Base-by-base conservation (phyloP, 768 basidiomycete genomes). In the Boletus rubropictus region DNA sequence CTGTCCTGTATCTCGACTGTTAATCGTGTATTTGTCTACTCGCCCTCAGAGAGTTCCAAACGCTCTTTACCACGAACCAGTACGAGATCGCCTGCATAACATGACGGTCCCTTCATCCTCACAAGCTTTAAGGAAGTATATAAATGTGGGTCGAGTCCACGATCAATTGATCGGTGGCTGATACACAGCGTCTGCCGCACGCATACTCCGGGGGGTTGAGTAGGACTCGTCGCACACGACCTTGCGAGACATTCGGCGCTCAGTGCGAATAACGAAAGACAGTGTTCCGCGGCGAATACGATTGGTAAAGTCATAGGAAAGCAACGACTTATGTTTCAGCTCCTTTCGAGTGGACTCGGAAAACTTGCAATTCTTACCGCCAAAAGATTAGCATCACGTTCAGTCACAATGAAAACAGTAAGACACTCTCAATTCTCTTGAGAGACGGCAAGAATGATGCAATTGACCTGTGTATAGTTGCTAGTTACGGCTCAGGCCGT, bases 1-100 rank as follows among this genome's bases (percentile, higher is more conserved):
- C 39, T 67, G 48, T 64, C 44, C 37, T 60, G 53, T 61, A 50
- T 52, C 39, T 57, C 56, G 44, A 60, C 18, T 43, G 42, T 50
- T 46, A 52, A 60, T 49, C 38, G 52, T 57, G 50, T 51, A 51
- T 57, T 54, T 48, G 49, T 48, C 42, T 42, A 32, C 22, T 38
- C 46, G 31, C 41, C 29, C 22, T 32, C 40, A 20, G 43, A 31
- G 46, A 51, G 33, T 45, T 15, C 24, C 42, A 17, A 29, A 27
- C 15, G 10, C 37, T n/a, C 5, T 35, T 36, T 28, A 33, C 10
- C 15, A 24, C n/a, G 18, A 9, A 39, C 20, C 24, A n/a, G 22
- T 15, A 39, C 9, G n/a, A 17, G 15, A 15, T 12, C 27, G 25
- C 45, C 42, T 33, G 21, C 20, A n/a, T 31, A 5, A 22, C 27